Percentiles rank a stretch among this genome's conserved stretches.
phyloP scores from a whole-genome alignment of 208 protist genomes.

The Trypanosoma cruzi region DNA sequence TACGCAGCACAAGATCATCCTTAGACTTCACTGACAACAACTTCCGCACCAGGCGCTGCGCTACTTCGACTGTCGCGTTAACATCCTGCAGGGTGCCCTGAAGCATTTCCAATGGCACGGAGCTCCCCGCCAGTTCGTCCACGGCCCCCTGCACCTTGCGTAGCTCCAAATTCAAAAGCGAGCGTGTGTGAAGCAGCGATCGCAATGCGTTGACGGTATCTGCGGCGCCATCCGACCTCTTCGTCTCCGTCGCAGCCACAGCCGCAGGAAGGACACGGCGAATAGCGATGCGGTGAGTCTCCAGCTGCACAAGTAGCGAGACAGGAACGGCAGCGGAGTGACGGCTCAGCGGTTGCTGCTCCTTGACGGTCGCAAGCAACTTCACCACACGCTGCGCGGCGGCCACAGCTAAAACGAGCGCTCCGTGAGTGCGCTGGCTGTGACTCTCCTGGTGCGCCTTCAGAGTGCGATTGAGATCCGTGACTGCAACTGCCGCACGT shows the following conservation, averaged over 20 bases:
- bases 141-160: conserved; percentile 76
- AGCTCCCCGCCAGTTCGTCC: conserved; percentile 45
- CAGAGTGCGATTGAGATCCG: conserved; percentile 36
- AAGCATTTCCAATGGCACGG: conserved; percentile 47
- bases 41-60: conserved; percentile 51
- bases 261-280: conserved; percentile 48
- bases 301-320: conserved; percentile 26
- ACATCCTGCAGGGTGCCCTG: conserved; percentile 67
- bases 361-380: conserved; percentile 39
- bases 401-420: conserved; percentile 47
- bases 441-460: conserved; percentile 27
- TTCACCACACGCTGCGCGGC: conserved; percentile 44
- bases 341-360: conserved; percentile 21
- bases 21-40: conserved; percentile 62
- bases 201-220: conserved; percentile 61
- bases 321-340: background rate
- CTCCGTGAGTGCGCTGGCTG: conserved; percentile 40
- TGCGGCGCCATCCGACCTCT: conserved; percentile 20
- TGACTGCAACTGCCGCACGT: conserved; percentile 27
- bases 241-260: conserved; percentile 42
- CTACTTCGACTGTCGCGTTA: conserved; percentile 59
- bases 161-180: conserved; percentile 70
- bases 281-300: conserved; percentile 45
- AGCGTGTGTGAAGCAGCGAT: conserved; percentile 74
- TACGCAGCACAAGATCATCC: conserved; percentile 64